Evolutionary conservation across 2,329 filamentous ascomycete genomes (phyloP).

Genomic region (Huntiella abstrusa): DNA sequence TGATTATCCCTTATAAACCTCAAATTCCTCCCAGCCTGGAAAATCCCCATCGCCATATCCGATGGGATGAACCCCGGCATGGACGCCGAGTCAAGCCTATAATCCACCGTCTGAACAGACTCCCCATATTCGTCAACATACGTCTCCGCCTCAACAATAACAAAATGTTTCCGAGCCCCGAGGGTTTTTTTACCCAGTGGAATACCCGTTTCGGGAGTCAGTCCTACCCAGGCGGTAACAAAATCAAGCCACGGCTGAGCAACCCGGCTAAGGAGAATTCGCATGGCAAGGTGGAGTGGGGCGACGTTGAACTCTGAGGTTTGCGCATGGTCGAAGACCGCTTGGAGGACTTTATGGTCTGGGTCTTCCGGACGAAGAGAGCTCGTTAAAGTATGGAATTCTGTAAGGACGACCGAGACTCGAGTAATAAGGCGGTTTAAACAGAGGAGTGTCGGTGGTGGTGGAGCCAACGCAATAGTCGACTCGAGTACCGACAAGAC

Average conservation of each 20-base stretch:
- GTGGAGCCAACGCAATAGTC: slow-evolving; percentile 26
- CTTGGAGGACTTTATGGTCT: slow-evolving; percentile 44
- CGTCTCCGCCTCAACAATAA: slow-evolving; percentile 35
- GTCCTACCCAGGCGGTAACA: slow-evolving; percentile 57
- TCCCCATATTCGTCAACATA: slow-evolving; percentile 40
- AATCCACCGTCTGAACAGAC: slow-evolving; percentile 39
- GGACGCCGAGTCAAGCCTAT: slow-evolving; percentile 40
- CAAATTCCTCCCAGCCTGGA: slow-evolving; percentile 61
- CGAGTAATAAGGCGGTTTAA: slow-evolving; percentile 31
- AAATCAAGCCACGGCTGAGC: slow-evolving; percentile 48
- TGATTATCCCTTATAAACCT: slow-evolving; percentile 54
- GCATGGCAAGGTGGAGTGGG: slow-evolving; percentile 43
- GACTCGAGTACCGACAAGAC: slow-evolving; percentile 30
- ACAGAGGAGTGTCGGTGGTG: slow-evolving; percentile 30
- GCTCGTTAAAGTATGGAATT: slow-evolving; percentile 31
- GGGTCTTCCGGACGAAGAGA: slow-evolving; percentile 25
- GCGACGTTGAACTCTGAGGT: slow-evolving; percentile 43
- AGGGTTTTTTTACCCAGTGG: slow-evolving; percentile 29
- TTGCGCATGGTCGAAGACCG: slow-evolving; percentile 42
- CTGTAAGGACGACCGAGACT: slow-evolving; percentile 28
- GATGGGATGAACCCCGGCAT: slow-evolving; percentile 54
- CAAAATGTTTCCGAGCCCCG: slow-evolving; percentile 35
- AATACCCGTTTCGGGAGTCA: slow-evolving; percentile 37
- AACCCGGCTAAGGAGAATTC: slow-evolving; percentile 45
- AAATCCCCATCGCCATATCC: slow-evolving; percentile 53